Evolutionary conservation across 495 filamentous ascomycete species (phyloP), one percentile per base, ranked within the genome.

Genomic region (Penicillium malachiteum): DNA sequence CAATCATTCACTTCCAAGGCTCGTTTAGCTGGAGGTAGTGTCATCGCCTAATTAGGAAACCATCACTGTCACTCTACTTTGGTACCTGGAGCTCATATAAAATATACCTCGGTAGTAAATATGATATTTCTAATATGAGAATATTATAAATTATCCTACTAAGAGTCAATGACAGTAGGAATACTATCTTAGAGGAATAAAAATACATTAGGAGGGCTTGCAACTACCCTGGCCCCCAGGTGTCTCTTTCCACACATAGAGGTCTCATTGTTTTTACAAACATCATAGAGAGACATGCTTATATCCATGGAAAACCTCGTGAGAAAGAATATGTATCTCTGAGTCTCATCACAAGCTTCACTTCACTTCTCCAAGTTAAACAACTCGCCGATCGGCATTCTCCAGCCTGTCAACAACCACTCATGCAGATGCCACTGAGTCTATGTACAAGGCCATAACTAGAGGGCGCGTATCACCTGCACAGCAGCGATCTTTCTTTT

Each of bases 381-480:
- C 63, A 81, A 52, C 62, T 82, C 79, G 2, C 79, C 78, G 56
- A 83, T 76, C 5, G 78, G 80, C 55, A 73, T 55, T 11, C 80
- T 78, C 78, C 77, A 83, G 17, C 76, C 75, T 3, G 63, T 71
- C 10, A 82, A 63, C 7, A 79, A 48, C 65, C 69, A 76, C 55
- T 82, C 68, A 60, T 80, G 78, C 45, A 81, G 52, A 17, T 45
- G 42, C 26, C 54, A 50, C 12, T 57, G 39, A 46, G 56, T 46
- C 43, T 60, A 55, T 37, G 55, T 45, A 26, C 60, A 63, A 33
- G 74, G 75, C 54, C 56, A 58, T n/a, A 53, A 57, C 51, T 81
- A 72, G 76, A 10, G 54, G 56, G 7, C 62, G 57, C 39, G 42
- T 54, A 70, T 81, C 78, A 3, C 71, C 69, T 1, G 69, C 78